Evolutionary conservation across 2,329 filamentous ascomycete species (phyloP), one percentile per base, ranked within the genome.

Genomic region (Phialocephala sp.): DNA sequence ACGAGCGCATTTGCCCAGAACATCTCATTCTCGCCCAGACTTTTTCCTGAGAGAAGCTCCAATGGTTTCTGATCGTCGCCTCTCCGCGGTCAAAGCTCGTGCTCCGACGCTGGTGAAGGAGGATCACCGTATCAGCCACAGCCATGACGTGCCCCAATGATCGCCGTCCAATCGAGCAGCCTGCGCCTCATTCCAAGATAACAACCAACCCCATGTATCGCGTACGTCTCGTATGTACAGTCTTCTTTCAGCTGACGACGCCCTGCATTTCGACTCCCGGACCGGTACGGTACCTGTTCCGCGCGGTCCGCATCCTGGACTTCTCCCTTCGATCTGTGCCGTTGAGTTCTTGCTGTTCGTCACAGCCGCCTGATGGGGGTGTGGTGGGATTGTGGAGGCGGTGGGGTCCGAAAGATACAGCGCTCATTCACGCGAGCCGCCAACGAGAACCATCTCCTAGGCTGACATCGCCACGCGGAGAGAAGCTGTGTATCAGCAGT

Each of bases 91-190:
- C 60, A 39, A 56, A 56, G 60, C 50, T 62, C 50, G 18, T 6
- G 27, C 15, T 45, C 35, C 50, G 60, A 62, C 50, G 52, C 43
- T 55, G 57, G 56, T 50, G 56, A 59, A 41, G 52, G 35, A 24
- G 14, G 41, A 63, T 64, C 56, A 43, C 36, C 8, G 57, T 43
- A 60, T 60, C 56, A 64, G 62, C 62, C 62, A 64, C 62, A 60
- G 22, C 62, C 2, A 64, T 64, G 62, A 64, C 62, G 62, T 54
- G 57, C 22, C 35, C 27, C 50, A 20, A 36, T 15, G 22, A 32
- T 27, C 50, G 20, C 18, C 14, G 14, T 18, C 55, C 24, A 24
- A 22, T 57, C 36, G 18, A 36, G 32, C 4, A 9, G 35, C 8
- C 32, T 57, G 55, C 36, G 55, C 55, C 55, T 57, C 55, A 39